phyloP scores from a whole-genome alignment of 306 rosid genomes.

The Ormosia semicastrata region DNA sequence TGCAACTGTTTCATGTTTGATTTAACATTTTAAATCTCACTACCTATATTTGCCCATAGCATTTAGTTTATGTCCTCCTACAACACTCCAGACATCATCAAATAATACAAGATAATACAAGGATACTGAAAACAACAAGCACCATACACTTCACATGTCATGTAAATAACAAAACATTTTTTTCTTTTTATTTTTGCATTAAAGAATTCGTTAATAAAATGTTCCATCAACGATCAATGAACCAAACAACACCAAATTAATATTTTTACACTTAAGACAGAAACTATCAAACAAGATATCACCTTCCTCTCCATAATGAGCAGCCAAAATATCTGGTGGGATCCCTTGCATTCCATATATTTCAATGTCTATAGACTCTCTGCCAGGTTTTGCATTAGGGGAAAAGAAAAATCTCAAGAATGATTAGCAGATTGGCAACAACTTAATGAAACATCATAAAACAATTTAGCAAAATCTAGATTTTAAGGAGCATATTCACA shows the following conservation, averaged over 20 bases:
- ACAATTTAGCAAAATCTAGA: neutral
- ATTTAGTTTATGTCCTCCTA: neutral
- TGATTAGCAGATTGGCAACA: neutral
- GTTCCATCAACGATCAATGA: neutral
- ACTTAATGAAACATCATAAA: neutral
- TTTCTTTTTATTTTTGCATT: neutral
- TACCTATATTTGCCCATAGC: neutral
- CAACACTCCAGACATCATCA: neutral
- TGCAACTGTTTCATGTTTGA: neutral
- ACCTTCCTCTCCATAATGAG: constrained; percentile 98
- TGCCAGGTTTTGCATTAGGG: constrained; percentile 74
- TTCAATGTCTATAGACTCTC: constrained; percentile 88
- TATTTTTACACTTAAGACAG: neutral
- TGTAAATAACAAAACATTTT: neutral
- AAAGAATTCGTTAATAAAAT: neutral
- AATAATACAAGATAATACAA: neutral
- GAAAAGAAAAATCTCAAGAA: neutral
- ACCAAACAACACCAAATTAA: neutral
- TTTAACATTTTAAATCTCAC: neutral
- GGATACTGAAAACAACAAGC: neutral
- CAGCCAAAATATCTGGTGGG: constrained; percentile 89
- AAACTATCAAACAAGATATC: neutral
- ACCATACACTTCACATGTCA: neutral
- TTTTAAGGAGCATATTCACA: neutral
- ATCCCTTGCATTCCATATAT: constrained; percentile 99